Percentiles rank a stretch among this genome's conserved stretches.
phyloP scores from a whole-genome alignment of 2,329 filamentous ascomycete genomes.

The Ambrosiella xylebori region DNA sequence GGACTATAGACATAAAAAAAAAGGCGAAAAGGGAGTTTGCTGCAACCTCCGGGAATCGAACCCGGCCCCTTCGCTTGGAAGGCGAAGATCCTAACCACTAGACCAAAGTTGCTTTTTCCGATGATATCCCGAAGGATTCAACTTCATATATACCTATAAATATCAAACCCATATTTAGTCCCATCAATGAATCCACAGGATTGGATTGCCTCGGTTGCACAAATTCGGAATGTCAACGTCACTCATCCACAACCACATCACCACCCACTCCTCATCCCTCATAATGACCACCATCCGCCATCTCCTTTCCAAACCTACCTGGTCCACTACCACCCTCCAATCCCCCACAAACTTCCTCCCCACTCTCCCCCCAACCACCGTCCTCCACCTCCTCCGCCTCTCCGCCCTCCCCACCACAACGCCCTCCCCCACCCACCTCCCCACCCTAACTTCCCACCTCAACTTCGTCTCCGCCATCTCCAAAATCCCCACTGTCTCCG shows the following conservation, averaged over 20 bases:
- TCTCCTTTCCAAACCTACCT: conserved; percentile 56
- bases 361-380: conserved; percentile 46
- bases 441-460: conserved; percentile 63
- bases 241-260: conserved; percentile 9
- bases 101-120: conserved; percentile 2
- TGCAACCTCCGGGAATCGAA: conserved; percentile 9
- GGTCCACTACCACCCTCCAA: conserved; percentile 67
- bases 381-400: conserved; percentile 74
- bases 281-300: conserved; percentile 18
- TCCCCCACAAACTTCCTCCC: conserved; percentile 17
- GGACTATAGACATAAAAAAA: background rate
- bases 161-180: background rate
- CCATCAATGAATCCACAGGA: no score
- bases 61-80: conserved; percentile 7
- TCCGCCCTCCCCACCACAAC: conserved; percentile 59
- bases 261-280: conserved; percentile 12
- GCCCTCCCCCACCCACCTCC: conserved; percentile 42
- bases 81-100: conserved; percentile 10
- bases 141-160: background rate
- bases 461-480: conserved; percentile 74
- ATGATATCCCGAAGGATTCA: background rate
- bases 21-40: background rate
- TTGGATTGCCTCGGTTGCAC: background rate
- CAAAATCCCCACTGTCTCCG: conserved; percentile 22
- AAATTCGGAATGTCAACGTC: conserved; percentile 7